These are phyloP conservation scores for Botrytis deweyae DNA, from an alignment of 2,329 filamentous ascomycete species.

Conservation along the genomic window DNA sequence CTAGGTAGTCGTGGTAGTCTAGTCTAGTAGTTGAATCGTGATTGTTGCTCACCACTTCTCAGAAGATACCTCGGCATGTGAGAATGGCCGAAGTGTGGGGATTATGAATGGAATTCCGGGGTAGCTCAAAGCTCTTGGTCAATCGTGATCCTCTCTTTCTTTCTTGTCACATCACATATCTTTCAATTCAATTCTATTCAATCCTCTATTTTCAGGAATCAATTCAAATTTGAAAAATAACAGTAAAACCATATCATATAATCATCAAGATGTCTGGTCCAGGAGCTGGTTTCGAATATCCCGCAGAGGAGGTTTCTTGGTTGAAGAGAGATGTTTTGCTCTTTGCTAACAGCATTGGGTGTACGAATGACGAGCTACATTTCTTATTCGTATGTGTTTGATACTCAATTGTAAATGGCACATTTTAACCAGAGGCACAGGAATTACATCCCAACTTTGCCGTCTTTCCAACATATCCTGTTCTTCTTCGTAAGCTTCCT, in stretches of 20 bases:
- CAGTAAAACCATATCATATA: not conserved
- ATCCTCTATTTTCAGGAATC: not conserved
- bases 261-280: slow-evolving; percentile 36
- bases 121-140: slow-evolving; percentile 37
- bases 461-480: slow-evolving; percentile 71
- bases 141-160: not conserved
- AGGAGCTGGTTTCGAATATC: slow-evolving; percentile 76
- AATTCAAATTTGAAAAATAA: not conserved
- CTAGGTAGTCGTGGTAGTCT: not conserved
- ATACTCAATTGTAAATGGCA: not conserved
- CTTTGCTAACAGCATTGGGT: slow-evolving; percentile 87
- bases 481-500: slow-evolving; percentile 31
- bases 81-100: slow-evolving; percentile 17
- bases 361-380: slow-evolving; percentile 79
- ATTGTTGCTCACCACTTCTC: not conserved
- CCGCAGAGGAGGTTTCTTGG: slow-evolving; percentile 74
- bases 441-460: slow-evolving; percentile 85
- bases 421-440: slow-evolving; percentile 45
- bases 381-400: slow-evolving; percentile 73
- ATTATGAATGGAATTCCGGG: slow-evolving; percentile 17
- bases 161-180: not conserved
- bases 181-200: slow-evolving; percentile 7
- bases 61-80: slow-evolving; percentile 19
- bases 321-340: slow-evolving; percentile 83
- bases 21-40: not conserved